Evolutionary conservation across 306 rosid species (phyloP).

Genomic region (Hippophae rhamnoides): DNA sequence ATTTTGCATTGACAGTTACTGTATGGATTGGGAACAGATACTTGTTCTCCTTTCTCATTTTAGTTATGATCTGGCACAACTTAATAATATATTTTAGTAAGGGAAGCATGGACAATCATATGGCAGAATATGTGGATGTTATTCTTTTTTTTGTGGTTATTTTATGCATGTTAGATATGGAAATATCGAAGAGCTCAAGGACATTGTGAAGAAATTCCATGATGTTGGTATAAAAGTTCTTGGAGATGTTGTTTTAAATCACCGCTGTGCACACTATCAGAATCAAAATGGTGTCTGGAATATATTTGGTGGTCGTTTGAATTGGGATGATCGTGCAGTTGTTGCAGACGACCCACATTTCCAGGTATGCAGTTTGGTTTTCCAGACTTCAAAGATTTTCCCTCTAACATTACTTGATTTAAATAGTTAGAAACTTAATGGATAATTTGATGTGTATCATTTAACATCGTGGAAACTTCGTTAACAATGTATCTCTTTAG

Average conservation of each 20-base stretch:
- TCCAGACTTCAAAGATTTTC: background rate
- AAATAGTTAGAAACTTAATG: background rate
- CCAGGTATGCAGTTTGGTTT: constrained; percentile 48
- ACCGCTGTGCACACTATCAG: constrained; percentile 78
- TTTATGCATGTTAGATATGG: constrained; percentile 57
- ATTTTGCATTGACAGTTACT: too few species aligned
- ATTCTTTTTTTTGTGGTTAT: constrained; percentile 5
- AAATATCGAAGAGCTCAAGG: constrained; percentile 71
- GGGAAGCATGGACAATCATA: background rate
- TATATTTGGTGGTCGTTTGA: constrained; percentile 80
- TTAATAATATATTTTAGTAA: background rate
- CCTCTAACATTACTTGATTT: background rate
- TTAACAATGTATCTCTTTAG: background rate
- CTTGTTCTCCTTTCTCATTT: too few species aligned
- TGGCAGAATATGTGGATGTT: constrained; percentile 10
- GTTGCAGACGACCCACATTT: constrained; percentile 98
- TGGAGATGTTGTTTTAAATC: constrained; percentile 97
- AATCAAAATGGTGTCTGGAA: constrained; percentile 96
- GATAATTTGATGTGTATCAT: background rate
- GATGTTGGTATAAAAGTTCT: constrained; percentile 59
- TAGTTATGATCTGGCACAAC: too few species aligned
- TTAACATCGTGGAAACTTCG: background rate
- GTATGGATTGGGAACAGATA: too few species aligned
- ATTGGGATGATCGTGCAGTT: constrained; percentile 97
- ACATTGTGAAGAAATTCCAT: constrained; percentile 57